Base-by-base conservation (phyloP, 768 basidiomycete species). In the Chlorophyllum brunneum region DNA sequence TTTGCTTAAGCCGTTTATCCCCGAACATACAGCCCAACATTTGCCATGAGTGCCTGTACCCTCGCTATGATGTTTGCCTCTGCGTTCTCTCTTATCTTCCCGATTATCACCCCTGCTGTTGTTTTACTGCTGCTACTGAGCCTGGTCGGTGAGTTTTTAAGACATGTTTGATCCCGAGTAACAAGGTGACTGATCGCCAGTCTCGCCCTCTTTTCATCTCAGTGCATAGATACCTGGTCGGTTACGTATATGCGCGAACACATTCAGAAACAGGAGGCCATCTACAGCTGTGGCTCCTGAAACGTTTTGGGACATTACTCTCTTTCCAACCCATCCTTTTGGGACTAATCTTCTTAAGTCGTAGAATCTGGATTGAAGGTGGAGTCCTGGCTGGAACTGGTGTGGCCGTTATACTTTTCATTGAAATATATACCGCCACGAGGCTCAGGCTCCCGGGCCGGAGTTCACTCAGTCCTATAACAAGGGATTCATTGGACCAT, bases 161-260 rank as follows among this genome's bases (percentile, higher is more conserved):
- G 23, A 34, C 43, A 10, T 38, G 5, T 27, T 38, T 48, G 16
- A 46, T 18, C 37, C 20, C 27, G 20, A 40, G 36, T 40, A 22
- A 23, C 45, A 27, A 33, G 36, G 5, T 52, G 34, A 31, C 30
- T 27, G 26, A 47, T 45, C 3, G 18, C 40, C 38, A 45, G 48
- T 30, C 34, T 18, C 33, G 41, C n/a, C 33, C 16, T 33, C 29
- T 15, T 30, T 30, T 26, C 22, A 5, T n/a, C 37, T 15, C 57
- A 88, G 89, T 88, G n/a, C 86, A 88, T 66, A 85, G 88, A 31
- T 91, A 80, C 68, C 77, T 90, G 47, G 71, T 88, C 54, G 85
- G 87, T 30, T 88, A 91, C 64, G 87, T 90, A 16, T 87, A 85
- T 60, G 86, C 78, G 1, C 77, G 85, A 34, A 84, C 82, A 22